Percentiles rank a stretch among this genome's conserved stretches.
Conservation (phyloP, 225 moss, liverwort and hornwort species). For the Bryum argenteum region DNA sequence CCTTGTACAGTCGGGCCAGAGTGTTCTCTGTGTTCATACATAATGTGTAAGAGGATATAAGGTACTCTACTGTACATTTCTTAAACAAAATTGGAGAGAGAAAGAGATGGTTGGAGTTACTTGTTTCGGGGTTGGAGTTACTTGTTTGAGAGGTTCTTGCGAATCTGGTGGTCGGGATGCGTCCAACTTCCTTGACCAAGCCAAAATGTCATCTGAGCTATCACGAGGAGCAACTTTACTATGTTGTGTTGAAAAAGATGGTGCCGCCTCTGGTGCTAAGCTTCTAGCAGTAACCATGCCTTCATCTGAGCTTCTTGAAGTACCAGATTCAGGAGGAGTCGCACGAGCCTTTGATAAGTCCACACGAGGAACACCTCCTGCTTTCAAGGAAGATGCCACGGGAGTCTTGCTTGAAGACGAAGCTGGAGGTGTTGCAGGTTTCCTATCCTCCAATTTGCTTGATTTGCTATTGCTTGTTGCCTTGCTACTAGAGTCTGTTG, state of each 20-base stretch:
- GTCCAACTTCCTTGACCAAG: conserved; percentile 43
- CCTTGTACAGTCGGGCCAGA: no score
- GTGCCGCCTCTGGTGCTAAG: conserved; percentile 4
- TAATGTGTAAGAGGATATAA: no score
- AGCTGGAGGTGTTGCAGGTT: conserved; percentile 33
- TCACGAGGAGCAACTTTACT: conserved; percentile 21
- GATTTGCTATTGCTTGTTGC: conserved; percentile 24
- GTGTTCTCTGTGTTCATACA: no score
- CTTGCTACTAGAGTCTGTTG: conserved; percentile 21
- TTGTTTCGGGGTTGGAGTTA: conserved; percentile 28
- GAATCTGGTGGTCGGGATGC: conserved; percentile 36
- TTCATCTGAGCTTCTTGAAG: conserved; percentile 28
- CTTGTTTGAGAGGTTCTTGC: conserved; percentile 36
- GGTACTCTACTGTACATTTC: no score
- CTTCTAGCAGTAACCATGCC: conserved; percentile 16
- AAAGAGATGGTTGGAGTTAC: conserved; percentile 22
- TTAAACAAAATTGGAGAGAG: conserved; percentile 1
- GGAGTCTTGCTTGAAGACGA: conserved; percentile 23
- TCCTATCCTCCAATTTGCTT: conserved; percentile 36
- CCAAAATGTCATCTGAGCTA: conserved; percentile 39
- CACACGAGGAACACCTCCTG: conserved; percentile 25
- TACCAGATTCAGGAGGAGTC: conserved; percentile 23
- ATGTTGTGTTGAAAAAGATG: conserved; percentile 22
- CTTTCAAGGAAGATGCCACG: conserved; percentile 24
- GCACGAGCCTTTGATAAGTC: conserved; percentile 1